These are phyloP conservation scores for Boletus edulis DNA, from an alignment of 768 basidiomycete species.

Conservation along the genomic window DNA sequence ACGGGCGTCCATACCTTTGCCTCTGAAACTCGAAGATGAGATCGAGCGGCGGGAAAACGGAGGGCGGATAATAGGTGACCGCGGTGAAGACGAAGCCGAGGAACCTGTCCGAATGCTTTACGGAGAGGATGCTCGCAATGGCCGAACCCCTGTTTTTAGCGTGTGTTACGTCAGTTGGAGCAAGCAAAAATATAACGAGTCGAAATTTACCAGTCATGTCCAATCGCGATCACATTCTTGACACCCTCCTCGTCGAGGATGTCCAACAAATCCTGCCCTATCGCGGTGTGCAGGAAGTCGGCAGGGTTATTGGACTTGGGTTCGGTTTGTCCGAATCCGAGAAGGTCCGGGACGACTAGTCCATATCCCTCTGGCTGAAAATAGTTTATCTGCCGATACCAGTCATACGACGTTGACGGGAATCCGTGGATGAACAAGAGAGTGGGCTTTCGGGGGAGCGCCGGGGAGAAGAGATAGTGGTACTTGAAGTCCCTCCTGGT, in stretches of 20 bases:
- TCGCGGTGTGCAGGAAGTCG: constrained; percentile 25
- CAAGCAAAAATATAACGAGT: background rate
- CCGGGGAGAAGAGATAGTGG: constrained; percentile 32
- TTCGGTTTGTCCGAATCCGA: constrained; percentile 44
- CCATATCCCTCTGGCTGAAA: constrained; percentile 42
- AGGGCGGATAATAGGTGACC: constrained; percentile 33
- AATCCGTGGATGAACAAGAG: constrained; percentile 47
- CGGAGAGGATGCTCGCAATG: constrained; percentile 36
- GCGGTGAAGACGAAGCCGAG: constrained; percentile 38
- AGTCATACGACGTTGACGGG: constrained; percentile 41
- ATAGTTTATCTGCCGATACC: constrained; percentile 40
- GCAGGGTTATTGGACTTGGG: constrained; percentile 36
- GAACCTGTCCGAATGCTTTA: constrained; percentile 40
- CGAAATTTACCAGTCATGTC: constrained; percentile 39
- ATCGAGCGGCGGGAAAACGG: constrained; percentile 26
- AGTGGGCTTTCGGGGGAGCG: constrained; percentile 32
- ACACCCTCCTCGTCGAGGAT: constrained; percentile 37
- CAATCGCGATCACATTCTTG: constrained; percentile 33
- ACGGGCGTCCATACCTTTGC: constrained; percentile 34
- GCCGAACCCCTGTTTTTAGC: constrained; percentile 33
- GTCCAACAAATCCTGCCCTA: constrained; percentile 36
- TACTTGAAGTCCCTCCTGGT: constrained; percentile 36
- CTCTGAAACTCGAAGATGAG: constrained; percentile 24
- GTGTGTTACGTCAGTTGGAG: constrained; percentile 1
- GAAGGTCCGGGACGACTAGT: constrained; percentile 45